Conservation (phyloP, 108 stramenopile genomes). For the Pseudonitzschia multiseries region DNA sequence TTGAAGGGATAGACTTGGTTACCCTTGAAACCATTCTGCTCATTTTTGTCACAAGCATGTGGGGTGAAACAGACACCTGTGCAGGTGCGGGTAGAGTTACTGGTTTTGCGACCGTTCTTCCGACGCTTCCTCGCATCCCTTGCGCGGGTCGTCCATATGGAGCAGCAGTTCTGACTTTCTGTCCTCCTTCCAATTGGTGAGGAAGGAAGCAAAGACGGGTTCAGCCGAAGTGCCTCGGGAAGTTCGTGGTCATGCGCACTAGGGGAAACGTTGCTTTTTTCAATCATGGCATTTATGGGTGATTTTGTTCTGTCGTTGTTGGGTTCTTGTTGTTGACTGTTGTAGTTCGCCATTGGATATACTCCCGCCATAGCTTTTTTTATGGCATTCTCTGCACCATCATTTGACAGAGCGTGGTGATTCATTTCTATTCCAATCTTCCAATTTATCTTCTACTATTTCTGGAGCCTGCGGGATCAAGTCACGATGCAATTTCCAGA, state of each 20-base stretch:
- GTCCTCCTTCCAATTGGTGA: not conserved
- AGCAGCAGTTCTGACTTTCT: not conserved
- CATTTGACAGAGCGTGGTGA: no score
- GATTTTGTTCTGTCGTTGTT: not conserved
- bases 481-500: no score
- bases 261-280: not conserved
- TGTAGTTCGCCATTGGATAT: no score
- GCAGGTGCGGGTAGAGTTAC: constrained; percentile 16
- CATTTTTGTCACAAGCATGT: constrained; percentile 3
- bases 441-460: not conserved
- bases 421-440: no score
- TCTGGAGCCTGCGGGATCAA: not conserved
- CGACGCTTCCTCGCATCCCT: not conserved
- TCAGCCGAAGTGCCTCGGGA: not conserved
- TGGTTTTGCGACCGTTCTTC: not conserved
- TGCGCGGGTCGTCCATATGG: not conserved
- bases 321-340: no score
- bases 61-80: constrained; percentile 27
- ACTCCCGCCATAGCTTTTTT: no score
- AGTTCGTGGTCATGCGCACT: not conserved
- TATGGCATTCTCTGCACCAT: no score
- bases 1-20: not conserved
- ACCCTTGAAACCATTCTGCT: no score
- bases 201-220: not conserved
- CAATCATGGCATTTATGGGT: not conserved